Evolutionary conservation across 768 basidiomycete genomes (phyloP).

Genomic region (Termitomyces titanicus): DNA sequence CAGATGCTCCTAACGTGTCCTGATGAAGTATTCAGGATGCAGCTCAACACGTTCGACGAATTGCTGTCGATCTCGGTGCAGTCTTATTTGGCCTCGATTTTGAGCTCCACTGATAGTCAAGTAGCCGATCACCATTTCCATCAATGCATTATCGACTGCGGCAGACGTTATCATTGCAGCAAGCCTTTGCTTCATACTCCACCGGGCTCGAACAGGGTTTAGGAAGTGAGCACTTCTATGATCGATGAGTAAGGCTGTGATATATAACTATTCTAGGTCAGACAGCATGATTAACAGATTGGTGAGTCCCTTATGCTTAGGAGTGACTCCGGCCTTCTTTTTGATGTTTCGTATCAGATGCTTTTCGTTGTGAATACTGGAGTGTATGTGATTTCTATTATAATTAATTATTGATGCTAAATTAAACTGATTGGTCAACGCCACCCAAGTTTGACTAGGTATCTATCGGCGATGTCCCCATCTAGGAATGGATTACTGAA

Average conservation of each 20-base stretch:
- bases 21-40: constrained; percentile 22
- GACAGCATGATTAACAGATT: constrained; percentile 50
- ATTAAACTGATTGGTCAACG: constrained; percentile 2
- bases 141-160: constrained; percentile 46
- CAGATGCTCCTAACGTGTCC: neutral
- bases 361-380: constrained; percentile 54
- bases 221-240: constrained; percentile 27
- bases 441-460: constrained; percentile 33
- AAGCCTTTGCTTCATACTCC: constrained; percentile 43
- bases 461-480: neutral
- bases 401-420: too few species aligned
- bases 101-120: neutral
- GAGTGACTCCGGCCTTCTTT: neutral
- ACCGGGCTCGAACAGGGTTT: constrained; percentile 49
- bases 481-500: neutral
- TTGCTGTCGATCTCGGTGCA: constrained; percentile 34
- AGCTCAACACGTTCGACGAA: constrained; percentile 32
- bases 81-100: neutral
- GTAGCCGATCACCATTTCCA: constrained; percentile 44
- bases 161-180: constrained; percentile 48
- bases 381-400: constrained; percentile 27
- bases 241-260: neutral
- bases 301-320: constrained; percentile 20
- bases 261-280: constrained; percentile 24
- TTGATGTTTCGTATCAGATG: constrained; percentile 29